Evolutionary conservation across 345 rosid genomes (phyloP).

Genomic region (Fremontodendron californicum): DNA sequence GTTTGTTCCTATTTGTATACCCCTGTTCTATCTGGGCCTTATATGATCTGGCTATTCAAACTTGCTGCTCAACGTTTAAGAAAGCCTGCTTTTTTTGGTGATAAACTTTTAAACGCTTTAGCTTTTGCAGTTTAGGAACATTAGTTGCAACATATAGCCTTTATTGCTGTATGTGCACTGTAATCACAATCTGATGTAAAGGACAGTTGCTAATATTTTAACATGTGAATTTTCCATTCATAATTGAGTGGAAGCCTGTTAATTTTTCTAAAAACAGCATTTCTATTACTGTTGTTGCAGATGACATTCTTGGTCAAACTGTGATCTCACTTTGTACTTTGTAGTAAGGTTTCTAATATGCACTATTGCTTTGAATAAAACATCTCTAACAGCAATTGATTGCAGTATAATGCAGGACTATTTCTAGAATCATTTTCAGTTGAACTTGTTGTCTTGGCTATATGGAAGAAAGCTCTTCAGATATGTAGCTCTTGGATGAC

Average conservation of each 20-base stretch:
- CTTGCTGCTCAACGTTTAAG: not conserved
- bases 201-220: not conserved
- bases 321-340: not conserved
- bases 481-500: constrained; percentile 54
- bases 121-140: not conserved
- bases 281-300: not conserved
- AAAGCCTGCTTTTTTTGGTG: not conserved
- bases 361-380: not conserved
- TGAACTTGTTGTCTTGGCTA: constrained; percentile 62
- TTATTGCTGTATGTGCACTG: not conserved
- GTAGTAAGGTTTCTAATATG: not conserved
- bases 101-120: not conserved
- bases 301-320: not conserved
- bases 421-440: constrained; percentile 62
- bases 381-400: constrained; percentile 13
- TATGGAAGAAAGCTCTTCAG: constrained; percentile 59
- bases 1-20: not conserved
- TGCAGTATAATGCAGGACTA: constrained; percentile 57
- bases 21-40: not conserved
- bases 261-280: not conserved
- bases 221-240: not conserved
- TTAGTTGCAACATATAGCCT: not conserved
- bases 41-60: not conserved
- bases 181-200: not conserved
- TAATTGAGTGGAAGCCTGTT: not conserved